These are phyloP conservation scores for Cyclocybe cylindracea DNA, from an alignment of 768 basidiomycete species.

Conservation along the genomic window DNA sequence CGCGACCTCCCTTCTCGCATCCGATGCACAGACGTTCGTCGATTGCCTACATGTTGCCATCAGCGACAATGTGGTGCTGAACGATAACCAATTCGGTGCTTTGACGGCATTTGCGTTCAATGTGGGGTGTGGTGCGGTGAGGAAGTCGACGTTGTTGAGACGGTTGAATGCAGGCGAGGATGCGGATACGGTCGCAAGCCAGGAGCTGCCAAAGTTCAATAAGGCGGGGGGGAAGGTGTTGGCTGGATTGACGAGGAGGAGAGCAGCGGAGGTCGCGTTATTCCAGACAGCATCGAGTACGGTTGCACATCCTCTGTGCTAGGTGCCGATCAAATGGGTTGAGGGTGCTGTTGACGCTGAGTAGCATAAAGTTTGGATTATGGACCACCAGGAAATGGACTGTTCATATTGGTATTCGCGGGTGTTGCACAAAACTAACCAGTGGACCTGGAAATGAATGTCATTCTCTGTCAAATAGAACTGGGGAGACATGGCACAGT, in stretches of 20 bases:
- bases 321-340: no score
- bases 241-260: no score
- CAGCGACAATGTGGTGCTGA: constrained; percentile 23
- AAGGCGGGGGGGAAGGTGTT: no score
- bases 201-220: constrained; percentile 26
- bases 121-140: constrained; percentile 26
- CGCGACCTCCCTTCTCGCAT: constrained; percentile 25
- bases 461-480: no score
- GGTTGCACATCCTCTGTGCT: no score
- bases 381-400: neutral
- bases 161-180: constrained; percentile 35
- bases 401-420: no score
- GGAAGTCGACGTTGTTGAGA: constrained; percentile 29
- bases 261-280: no score
- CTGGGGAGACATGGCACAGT: no score
- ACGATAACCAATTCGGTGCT: constrained; percentile 39
- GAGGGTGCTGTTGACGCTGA: no score
- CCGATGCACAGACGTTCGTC: constrained; percentile 27
- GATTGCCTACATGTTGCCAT: constrained; percentile 30
- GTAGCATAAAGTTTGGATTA: neutral
- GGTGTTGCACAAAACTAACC: no score
- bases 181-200: constrained; percentile 35
- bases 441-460: no score
- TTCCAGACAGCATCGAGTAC: no score
- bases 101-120: constrained; percentile 34